Evolutionary conservation across 2,329 filamentous ascomycete species (phyloP), one percentile per base, ranked within the genome.

Genomic region (Aciculosporium take): DNA sequence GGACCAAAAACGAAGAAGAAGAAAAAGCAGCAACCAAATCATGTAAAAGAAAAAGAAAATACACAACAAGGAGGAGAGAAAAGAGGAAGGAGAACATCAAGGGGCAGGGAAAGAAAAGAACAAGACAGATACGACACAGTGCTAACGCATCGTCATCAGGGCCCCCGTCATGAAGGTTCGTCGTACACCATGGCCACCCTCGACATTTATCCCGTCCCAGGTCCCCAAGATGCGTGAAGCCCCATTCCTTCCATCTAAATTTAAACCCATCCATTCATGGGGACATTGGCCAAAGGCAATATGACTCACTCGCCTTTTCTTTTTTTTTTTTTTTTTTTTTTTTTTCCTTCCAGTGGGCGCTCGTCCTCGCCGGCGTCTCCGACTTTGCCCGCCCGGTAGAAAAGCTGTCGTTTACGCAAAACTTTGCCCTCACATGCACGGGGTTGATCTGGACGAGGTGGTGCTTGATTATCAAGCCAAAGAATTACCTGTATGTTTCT

Each of bases 381-480:
- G 91, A 98, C 69, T 84, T 98, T 61, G 74, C 80, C 48, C 87
- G 91, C 52, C 91, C 91, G 25, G 86, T 84, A 48, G 84, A 93
- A 63, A 86, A 87, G 63, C 84, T 98, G 52, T 95, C 88, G 31
- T 69, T 95, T 48, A 91, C 84, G 24, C 88, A 95, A 67, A 98
- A 96, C 68, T 71, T 71, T 39, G 89, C 91, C 45, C 75, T 98
- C 52, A 91, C 85, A 58, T 79, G 79, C 53, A 98, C 91, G 8
- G 91, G 91, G 51, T 66, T 83, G 50, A 98, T 98, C 73, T 98
- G 91, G 91, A 98, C 91, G 35, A 78, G 91, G 51, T 98, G 91
- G 91, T 98, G 91, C 72, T 73, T 96, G 59, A 83, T 98, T 63
- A 98, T 98, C 67, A 87, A 79, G 64, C 91, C 91, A 44, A 79